Conservation (phyloP, 441 rosid species). For the Adansonia grandidieri region DNA sequence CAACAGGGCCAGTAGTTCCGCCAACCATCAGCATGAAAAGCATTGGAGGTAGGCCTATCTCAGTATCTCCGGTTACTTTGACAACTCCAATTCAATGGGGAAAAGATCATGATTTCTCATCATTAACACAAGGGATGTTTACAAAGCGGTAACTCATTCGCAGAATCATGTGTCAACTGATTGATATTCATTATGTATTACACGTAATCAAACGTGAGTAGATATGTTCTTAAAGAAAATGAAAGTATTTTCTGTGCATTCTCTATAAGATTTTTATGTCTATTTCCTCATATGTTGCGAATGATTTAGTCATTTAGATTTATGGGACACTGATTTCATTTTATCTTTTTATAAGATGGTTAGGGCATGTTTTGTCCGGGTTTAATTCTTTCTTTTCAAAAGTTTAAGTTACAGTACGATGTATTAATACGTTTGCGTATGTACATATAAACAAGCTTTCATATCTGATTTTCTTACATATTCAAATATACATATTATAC, state of each 20-base stretch:
- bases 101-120: slow-evolving; percentile 52
- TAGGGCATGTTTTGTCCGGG: not conserved
- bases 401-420: too few species aligned
- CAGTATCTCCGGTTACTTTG: slow-evolving; percentile 31
- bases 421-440: too few species aligned
- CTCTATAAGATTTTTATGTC: slow-evolving; percentile 4
- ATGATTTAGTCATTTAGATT: slow-evolving; percentile 12
- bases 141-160: slow-evolving; percentile 34
- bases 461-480: too few species aligned
- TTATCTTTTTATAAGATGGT: not conserved
- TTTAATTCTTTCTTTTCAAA: not conserved
- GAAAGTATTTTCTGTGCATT: not conserved
- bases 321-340: slow-evolving; percentile 6
- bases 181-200: not conserved
- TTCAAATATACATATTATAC: not conserved
- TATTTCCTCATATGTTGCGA: not conserved
- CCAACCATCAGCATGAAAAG: slow-evolving; percentile 37
- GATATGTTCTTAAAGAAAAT: not conserved
- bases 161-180: not conserved
- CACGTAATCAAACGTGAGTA: not conserved
- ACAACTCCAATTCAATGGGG: slow-evolving; percentile 41
- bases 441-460: too few species aligned
- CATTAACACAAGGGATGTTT: slow-evolving; percentile 53
- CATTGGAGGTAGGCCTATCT: slow-evolving; percentile 30
- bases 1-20: slow-evolving; percentile 36